Evolutionary conservation across 345 rosid species (phyloP).

Genomic region (Raphanus sativus): DNA sequence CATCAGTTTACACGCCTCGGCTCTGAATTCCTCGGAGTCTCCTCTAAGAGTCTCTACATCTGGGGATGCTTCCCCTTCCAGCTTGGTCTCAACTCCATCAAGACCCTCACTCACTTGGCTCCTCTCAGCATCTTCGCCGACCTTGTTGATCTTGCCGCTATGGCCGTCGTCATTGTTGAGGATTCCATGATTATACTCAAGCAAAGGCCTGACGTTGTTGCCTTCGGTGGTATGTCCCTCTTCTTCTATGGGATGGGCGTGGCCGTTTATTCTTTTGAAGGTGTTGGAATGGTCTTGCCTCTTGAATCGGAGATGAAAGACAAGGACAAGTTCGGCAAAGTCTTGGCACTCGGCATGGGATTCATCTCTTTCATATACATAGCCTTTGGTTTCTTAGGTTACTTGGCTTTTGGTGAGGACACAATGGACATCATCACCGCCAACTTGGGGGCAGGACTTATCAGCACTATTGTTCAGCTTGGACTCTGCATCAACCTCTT

Average conservation of each 20-base stretch:
- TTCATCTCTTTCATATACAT: constrained; percentile 65
- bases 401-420: constrained; percentile 71
- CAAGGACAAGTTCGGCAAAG: constrained; percentile 56
- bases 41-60: constrained; percentile 58
- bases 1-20: constrained; percentile 36
- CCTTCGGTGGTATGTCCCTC: constrained; percentile 59
- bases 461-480: constrained; percentile 65
- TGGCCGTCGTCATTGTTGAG: constrained; percentile 67
- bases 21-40: constrained; percentile 43
- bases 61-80: constrained; percentile 88
- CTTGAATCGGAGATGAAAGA: constrained; percentile 69
- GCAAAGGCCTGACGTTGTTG: constrained; percentile 47
- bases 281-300: constrained; percentile 77
- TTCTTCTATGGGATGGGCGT: constrained; percentile 85
- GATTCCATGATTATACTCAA: constrained; percentile 46
- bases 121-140: constrained; percentile 95
- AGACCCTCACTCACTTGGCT: constrained; percentile 78
- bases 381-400: constrained; percentile 67
- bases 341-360: constrained; percentile 52
- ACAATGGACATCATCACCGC: constrained; percentile 79
- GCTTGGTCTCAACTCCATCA: constrained; percentile 68
- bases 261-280: constrained; percentile 73
- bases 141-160: constrained; percentile 73
- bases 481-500: constrained; percentile 83
- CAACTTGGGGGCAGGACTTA: constrained; percentile 62